Evolutionary conservation across 108 stramenopile genomes (phyloP), one percentile per base, ranked within the genome.

Genomic region (Skeletonema potamos): DNA sequence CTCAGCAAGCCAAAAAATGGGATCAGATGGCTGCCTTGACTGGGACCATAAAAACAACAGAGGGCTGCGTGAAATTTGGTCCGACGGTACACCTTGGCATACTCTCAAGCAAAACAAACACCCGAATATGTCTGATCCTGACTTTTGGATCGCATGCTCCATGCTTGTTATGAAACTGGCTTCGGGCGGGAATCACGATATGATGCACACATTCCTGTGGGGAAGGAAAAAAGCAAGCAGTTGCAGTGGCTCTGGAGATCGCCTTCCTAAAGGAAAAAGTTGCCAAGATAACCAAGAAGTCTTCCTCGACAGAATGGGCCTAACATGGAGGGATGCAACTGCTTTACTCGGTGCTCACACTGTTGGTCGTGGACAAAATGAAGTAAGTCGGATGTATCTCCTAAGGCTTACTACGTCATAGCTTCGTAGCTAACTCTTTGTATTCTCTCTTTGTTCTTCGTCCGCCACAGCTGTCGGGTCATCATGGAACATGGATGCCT

Each of bases 401-500:
- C 7, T 34, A 6, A 51, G 48, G 20, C 7, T 1, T 51, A 41
- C 39, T n/a, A 9, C 1, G 4, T 51, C 18, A 18, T 13, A 24
- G 24, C 34, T 8, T 29, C 20, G n/a, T 22, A 27, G 15, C 27
- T n/a, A 63, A 62, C 48, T 30, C 64, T 65, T 13, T 34, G 30
- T 27, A 15, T 6, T 28, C 4, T 18, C 8, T 17, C 26, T 29
- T 46, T 54, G 1, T 57, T 0, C 48, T 29, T 24, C 15, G 39
- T 24, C 3, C 26, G 37, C 6, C 32, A 30, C 36, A 78, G 81
- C 74, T 79, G 12, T 82, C 82, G 0, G 77, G 77, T 4, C 82
- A 79, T 68, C 72, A 79, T 17, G 82, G 82, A 34, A 79, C 65
- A 34, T 82, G 82, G 82, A 58, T 79, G n/a, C 77, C 72, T 10